Base-by-base conservation (phyloP, 768 basidiomycete species). In the Mycena olivaceomarginata region DNA sequence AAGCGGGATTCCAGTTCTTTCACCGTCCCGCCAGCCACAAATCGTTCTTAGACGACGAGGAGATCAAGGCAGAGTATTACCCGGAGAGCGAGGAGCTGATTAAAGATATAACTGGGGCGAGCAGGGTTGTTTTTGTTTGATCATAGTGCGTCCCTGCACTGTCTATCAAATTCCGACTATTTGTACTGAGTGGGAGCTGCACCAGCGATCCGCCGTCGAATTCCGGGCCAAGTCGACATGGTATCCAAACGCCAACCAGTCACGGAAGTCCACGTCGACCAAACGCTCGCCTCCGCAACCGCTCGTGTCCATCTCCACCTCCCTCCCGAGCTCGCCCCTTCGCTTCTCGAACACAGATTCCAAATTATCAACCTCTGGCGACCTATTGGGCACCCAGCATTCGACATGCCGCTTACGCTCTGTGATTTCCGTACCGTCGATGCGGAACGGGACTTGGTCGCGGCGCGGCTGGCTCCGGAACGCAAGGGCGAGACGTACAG, bases 301-400 rank as follows among this genome's bases (percentile, higher is more conserved):
- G 82, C 82, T 12, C 84, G 88, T 18, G 87, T 89, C 2, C 83
- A 85, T 59, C 85, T 83, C 16, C 87, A 89, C 77, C 82, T 89
- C 37, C 86, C 86, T n/a, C 78, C 82, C 9, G 79, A 79, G 6
- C 86, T 88, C 16, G 87, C 77, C 7, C 84, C 84, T 51, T 82
- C 77, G 22, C 83, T 88, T 31, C 81, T 88, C 53, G 80, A 84
- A 68, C 78, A 83, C n/a, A 85, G 89, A 10, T 89, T 88, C 81
- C 88, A 89, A 60, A 88, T 90, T 40, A 85, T 90, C 77, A 90
- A 90, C 75, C 82, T 90, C 67, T 90, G 89, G 89, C 82, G 89
- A 16, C 89, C 89, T 4, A 88, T 90, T 62, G 70, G 76, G 8
- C 78, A 87, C 72, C 81, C 85, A 1, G 89, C 87, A 0, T 70